Conservation (phyloP, 2,329 filamentous ascomycete genomes). For the Sporothrix variecibatus region DNA sequence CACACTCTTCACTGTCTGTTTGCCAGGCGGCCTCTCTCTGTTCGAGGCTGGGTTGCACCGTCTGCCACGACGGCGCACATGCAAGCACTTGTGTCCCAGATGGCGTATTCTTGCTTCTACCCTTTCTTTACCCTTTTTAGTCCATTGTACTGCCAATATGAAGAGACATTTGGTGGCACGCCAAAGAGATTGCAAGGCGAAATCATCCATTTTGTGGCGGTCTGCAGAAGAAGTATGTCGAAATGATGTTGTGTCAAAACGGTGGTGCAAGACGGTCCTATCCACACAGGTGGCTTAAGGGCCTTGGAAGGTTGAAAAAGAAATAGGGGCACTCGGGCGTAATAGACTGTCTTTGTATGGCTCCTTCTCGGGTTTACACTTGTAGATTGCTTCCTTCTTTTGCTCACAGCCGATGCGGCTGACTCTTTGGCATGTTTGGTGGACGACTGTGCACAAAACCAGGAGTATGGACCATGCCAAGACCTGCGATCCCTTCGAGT, state of each 20-base stretch:
- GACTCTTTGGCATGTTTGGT: background rate
- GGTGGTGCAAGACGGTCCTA: background rate
- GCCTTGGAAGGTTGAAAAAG: background rate
- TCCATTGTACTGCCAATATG: background rate
- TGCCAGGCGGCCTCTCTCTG: background rate
- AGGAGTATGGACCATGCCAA: background rate
- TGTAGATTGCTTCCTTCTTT: background rate
- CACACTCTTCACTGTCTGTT: background rate
- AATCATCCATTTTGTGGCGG: background rate
- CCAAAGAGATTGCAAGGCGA: slow-evolving; percentile 6
- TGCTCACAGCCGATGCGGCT: background rate
- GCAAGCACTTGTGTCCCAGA: background rate
- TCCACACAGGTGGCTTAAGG: background rate
- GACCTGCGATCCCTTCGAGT: background rate
- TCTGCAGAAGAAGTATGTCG: background rate
- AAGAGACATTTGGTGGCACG: background rate
- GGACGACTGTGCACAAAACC: background rate
- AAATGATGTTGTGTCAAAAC: background rate
- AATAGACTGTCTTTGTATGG: background rate
- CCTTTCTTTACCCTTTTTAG: no score
- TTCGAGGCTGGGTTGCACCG: background rate
- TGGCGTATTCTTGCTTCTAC: background rate
- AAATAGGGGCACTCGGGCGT: background rate
- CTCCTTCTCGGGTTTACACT: background rate
- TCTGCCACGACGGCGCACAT: background rate